phyloP scores from a whole-genome alignment of 768 basidiomycete genomes.

The Amanita thiersii region DNA sequence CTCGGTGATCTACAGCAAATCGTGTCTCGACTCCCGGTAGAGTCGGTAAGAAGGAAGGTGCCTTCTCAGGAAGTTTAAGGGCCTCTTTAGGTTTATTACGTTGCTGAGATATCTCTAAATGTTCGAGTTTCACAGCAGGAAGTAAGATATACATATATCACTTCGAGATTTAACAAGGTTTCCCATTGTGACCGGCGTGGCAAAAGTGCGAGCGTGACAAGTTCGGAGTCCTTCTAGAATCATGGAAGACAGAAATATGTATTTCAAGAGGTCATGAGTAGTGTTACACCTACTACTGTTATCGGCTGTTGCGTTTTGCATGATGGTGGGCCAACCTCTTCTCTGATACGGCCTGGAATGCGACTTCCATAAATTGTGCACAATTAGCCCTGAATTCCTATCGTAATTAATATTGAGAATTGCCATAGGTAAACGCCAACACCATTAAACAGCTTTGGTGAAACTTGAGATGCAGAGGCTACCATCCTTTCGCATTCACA shows the following conservation, averaged over 20 bases:
- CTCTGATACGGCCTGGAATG: constrained; percentile 74
- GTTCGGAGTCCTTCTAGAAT: constrained; percentile 72
- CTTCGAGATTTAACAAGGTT: constrained; percentile 91
- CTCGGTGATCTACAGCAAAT: constrained; percentile 60
- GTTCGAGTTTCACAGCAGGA: neutral
- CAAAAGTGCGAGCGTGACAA: constrained; percentile 88
- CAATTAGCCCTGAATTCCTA: constrained; percentile 75
- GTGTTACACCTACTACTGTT: constrained; percentile 48
- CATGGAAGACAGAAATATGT: constrained; percentile 18
- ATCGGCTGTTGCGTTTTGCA: constrained; percentile 78
- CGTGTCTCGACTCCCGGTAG: constrained; percentile 80
- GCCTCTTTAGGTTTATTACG: constrained; percentile 96
- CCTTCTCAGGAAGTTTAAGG: constrained; percentile 90
- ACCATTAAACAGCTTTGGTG: no score
- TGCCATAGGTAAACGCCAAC: constrained; percentile 95
- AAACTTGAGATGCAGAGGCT: no score
- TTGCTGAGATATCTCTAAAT: constrained; percentile 39
- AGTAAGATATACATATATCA: constrained; percentile 62
- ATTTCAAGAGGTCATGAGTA: neutral
- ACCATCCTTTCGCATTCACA: no score
- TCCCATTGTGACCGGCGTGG: constrained; percentile 96
- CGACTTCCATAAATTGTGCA: constrained; percentile 84
- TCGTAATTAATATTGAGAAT: constrained; percentile 12
- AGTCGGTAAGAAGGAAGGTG: constrained; percentile 96
- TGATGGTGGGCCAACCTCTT: constrained; percentile 68